phyloP scores from a whole-genome alignment of 306 rosid genomes.

The Fragaria vesca region DNA sequence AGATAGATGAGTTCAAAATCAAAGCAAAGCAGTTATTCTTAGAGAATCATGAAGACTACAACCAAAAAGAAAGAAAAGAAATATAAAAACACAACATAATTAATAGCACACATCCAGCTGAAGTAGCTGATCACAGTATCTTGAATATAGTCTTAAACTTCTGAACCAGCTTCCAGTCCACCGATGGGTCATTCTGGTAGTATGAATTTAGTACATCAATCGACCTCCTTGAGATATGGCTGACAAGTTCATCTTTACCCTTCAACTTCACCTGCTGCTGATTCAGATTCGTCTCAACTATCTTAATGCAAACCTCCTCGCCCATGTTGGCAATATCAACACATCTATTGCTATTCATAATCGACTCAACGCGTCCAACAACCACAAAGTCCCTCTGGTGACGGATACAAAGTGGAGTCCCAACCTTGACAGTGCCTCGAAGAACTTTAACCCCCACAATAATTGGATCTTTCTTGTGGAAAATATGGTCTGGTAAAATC shows the following conservation, averaged over 20 bases:
- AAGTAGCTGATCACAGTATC: slow-evolving; percentile 48
- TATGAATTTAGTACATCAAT: slow-evolving; percentile 72
- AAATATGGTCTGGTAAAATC: slow-evolving; percentile 67
- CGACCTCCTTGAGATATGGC: slow-evolving; percentile 79
- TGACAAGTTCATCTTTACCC: slow-evolving; percentile 84
- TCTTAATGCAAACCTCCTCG: slow-evolving; percentile 79
- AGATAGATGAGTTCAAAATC: neutral
- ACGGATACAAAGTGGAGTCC: slow-evolving; percentile 36
- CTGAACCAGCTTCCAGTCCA: slow-evolving; percentile 72
- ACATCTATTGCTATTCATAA: slow-evolving; percentile 75
- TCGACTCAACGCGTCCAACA: slow-evolving; percentile 78
- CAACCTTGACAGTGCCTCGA: slow-evolving; percentile 83
- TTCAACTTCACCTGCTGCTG: slow-evolving; percentile 91
- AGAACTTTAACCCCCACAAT: slow-evolving; percentile 88
- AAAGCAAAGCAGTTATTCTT: neutral
- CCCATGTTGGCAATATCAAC: slow-evolving; percentile 91
- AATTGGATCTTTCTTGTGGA: slow-evolving; percentile 96
- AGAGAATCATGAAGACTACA: neutral
- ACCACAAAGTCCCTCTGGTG: slow-evolving; percentile 71
- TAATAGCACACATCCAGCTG: neutral
- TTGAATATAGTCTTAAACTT: slow-evolving; percentile 75
- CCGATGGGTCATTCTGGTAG: slow-evolving; percentile 61
- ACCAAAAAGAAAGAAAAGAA: neutral
- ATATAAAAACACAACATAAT: neutral
- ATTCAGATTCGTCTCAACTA: slow-evolving; percentile 61